These are phyloP conservation scores for Athelia psychrophila DNA, from an alignment of 1,284 basidiomycete genomes.

Conservation along the genomic window DNA sequence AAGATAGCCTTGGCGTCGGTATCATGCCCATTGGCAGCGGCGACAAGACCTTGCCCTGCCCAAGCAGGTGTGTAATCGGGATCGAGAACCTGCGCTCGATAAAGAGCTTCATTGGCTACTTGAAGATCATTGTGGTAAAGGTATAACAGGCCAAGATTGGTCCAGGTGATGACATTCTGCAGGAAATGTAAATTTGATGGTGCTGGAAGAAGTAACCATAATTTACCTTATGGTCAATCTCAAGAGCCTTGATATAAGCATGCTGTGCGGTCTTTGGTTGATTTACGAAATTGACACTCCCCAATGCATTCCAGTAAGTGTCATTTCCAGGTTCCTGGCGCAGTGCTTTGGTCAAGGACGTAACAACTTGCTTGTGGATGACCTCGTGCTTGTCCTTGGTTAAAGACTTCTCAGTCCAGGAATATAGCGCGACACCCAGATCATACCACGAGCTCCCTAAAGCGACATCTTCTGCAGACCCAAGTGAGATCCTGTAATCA, in stretches of 20 bases:
- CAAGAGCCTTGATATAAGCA: constrained; percentile 88
- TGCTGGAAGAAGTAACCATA: constrained; percentile 1
- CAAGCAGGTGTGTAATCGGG: constrained; percentile 91
- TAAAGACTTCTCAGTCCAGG: constrained; percentile 39
- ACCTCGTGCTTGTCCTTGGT: constrained; percentile 27
- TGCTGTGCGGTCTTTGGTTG: constrained; percentile 83
- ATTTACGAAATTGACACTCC: constrained; percentile 68
- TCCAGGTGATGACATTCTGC: constrained; percentile 81
- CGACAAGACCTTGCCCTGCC: constrained; percentile 90
- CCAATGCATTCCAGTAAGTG: constrained; percentile 81
- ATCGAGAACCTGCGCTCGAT: constrained; percentile 88
- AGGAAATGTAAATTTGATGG: constrained; percentile 3
- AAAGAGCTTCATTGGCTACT: constrained; percentile 85
- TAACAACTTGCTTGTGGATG: constrained; percentile 52
- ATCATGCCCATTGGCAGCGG: constrained; percentile 62
- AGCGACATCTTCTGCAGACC: constrained; percentile 54
- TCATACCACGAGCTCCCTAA: constrained; percentile 76
- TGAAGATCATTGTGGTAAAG: constrained; percentile 80
- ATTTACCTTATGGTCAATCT: constrained; percentile 76
- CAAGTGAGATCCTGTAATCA: constrained; percentile 71
- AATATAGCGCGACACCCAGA: constrained; percentile 66
- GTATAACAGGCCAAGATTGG: constrained; percentile 89
- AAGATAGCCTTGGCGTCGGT: constrained; percentile 71
- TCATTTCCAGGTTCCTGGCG: constrained; percentile 74
- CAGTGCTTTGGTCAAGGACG: constrained; percentile 74